These are phyloP conservation scores for Dendrobium officinale DNA, from an alignment of 106 monocot genomes.

Conservation along the genomic window DNA sequence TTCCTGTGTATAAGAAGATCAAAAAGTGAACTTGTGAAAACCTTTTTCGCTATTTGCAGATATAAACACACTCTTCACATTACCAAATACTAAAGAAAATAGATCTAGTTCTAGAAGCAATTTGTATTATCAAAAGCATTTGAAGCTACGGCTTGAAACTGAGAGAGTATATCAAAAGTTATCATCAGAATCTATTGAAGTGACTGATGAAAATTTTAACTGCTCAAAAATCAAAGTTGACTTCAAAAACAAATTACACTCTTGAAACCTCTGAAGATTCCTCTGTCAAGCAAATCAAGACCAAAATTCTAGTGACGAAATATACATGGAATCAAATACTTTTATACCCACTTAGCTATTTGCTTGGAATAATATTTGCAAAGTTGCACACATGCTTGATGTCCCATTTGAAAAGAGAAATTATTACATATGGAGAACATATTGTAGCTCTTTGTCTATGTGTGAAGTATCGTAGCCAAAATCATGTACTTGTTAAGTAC, in stretches of 20 bases:
- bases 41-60: not conserved
- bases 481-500: too few relatives aligned
- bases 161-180: not conserved
- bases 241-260: not conserved
- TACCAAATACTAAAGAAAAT: not conserved
- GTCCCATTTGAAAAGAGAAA: not conserved
- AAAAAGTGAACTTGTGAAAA: not conserved
- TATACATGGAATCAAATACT: not conserved
- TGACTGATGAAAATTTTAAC: not conserved
- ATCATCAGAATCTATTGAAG: not conserved
- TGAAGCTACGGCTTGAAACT: not conserved
- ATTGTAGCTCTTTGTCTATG: too few relatives aligned
- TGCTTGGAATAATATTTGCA: not conserved
- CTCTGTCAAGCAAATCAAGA: not conserved
- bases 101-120: not conserved
- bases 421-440: too few relatives aligned
- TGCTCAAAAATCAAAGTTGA: not conserved
- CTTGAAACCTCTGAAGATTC: not conserved
- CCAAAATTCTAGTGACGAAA: not conserved
- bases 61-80: not conserved
- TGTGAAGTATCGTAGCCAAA: too few relatives aligned
- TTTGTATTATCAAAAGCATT: not conserved
- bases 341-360: not conserved
- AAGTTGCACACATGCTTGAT: not conserved
- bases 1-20: slow-evolving; percentile 11